These are phyloP conservation scores for Alternaria gaisen DNA, from an alignment of 2,329 filamentous ascomycete species.

Conservation along the genomic window DNA sequence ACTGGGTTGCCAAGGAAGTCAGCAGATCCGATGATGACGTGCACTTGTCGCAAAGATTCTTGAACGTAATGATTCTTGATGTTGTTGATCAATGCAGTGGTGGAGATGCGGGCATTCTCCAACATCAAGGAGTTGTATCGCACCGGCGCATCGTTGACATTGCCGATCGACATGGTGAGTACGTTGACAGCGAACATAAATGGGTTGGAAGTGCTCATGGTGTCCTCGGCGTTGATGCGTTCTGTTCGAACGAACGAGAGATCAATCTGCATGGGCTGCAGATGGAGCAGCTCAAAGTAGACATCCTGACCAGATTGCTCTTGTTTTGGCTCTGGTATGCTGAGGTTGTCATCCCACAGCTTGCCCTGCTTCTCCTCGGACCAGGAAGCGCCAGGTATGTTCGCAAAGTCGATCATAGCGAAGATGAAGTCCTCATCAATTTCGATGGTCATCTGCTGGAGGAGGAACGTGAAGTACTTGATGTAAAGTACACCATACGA, in stretches of 20 bases:
- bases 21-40: slow-evolving; percentile 95
- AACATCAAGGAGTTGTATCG: slow-evolving; percentile 92
- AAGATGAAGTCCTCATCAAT: slow-evolving; percentile 99
- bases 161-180: slow-evolving; percentile 98
- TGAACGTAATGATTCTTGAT: slow-evolving; percentile 96
- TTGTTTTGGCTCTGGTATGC: slow-evolving; percentile 89
- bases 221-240: slow-evolving; percentile 94
- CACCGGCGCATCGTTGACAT: slow-evolving; percentile 97
- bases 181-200: slow-evolving; percentile 99
- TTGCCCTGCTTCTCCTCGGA: slow-evolving; percentile 82
- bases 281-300: slow-evolving; percentile 95
- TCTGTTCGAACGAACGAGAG: slow-evolving; percentile 97
- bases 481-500: slow-evolving; percentile 98
- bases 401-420: slow-evolving; percentile 91
- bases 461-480: slow-evolving; percentile 92
- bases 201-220: slow-evolving; percentile 85
- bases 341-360: slow-evolving; percentile 87
- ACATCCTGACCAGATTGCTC: slow-evolving; percentile 89
- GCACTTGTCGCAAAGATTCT: slow-evolving; percentile 93
- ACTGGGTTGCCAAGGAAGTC: slow-evolving; percentile 98
- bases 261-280: slow-evolving; percentile 98
- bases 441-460: slow-evolving; percentile 98
- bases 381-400: slow-evolving; percentile 90
- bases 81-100: slow-evolving; percentile 82
- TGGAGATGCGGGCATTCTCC: slow-evolving; percentile 92